Base-by-base conservation (phyloP, 306 rosid species). In the Trichosanthes truncata region DNA sequence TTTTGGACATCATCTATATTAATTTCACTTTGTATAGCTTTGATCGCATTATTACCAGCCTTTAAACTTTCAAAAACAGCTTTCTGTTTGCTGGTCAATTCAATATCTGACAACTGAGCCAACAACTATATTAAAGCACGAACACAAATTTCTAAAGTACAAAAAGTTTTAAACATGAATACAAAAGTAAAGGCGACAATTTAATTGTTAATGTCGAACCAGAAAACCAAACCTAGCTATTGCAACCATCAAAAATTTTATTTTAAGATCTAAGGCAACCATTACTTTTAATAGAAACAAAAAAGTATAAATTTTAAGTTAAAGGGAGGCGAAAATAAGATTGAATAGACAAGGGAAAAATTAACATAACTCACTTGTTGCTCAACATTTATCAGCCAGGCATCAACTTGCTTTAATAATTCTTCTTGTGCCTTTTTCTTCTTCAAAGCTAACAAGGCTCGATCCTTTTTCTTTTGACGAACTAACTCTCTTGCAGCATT, bases 381-480 rank as follows among this genome's bases (percentile, higher is more conserved):
- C 87, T 95, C 98, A 65, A 92, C 98, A 84, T 95, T 95, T 55
- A 95, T 88, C 56, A 95, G 87, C 98, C 98, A 95, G 74, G 90
- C 82, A 65, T 92, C 98, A 49, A 95, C 98, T 90, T 95, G 96
- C 90, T 93, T 95, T 88, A 92, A 84, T 73, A 95, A 86, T 73
- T 95, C 97, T 88, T 95, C 98, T 83, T 95, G 98, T 55, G 97
- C 15, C 83, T 87, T 95, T 63, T 95, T 95, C 82, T 92, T 95
- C 93, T 89, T 95, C 61, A 95, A 84, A 14, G 97, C 93, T 76
- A 95, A 80, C 89, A 95, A 87, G 41, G 98, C 98, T 79, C 97
- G 88, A 56, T 95, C 97, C 87, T 91, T 95, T 86, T 86, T 94
- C 93, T 92, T 95, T 77, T 89, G 90, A 31, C 91, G 93, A 84